A percentile compares a stretch with the other conserved stretches of the same genome.
Evolutionary conservation across 495 filamentous ascomycete genomes (phyloP).

Genomic region (Gamarada debralockiae): DNA sequence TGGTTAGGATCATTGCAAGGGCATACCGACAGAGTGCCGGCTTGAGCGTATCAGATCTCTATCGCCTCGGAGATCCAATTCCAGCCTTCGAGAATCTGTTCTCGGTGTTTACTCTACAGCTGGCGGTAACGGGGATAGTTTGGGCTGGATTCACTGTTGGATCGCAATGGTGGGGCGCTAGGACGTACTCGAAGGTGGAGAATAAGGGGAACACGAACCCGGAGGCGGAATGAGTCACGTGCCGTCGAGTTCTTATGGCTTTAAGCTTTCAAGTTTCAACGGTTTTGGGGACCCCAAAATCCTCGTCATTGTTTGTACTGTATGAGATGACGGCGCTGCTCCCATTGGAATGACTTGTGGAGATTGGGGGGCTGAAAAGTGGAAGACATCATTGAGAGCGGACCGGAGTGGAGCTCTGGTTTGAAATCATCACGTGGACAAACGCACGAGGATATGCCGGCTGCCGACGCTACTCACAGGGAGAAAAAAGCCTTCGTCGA

Average conservation of each 20-base stretch:
- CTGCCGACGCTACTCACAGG: conserved; percentile 6
- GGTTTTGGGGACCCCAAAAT: too few relatives aligned
- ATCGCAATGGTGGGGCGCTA: conserved; percentile 3
- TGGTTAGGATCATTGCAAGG: conserved; percentile 21
- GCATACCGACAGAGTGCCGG: conserved; percentile 18
- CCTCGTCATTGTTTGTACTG: too few relatives aligned
- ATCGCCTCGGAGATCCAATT: background rate
- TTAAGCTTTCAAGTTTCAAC: too few relatives aligned
- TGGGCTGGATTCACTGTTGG: conserved; percentile 21
- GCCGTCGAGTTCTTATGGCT: too few relatives aligned
- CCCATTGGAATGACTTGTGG: too few relatives aligned
- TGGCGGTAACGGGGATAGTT: conserved; percentile 17
- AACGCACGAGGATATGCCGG: background rate
- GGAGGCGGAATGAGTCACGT: too few relatives aligned
- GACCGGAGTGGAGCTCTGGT: background rate
- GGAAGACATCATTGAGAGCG: background rate
- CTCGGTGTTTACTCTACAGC: conserved; percentile 6
- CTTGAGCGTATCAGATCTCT: conserved; percentile 11
- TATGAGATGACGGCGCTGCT: too few relatives aligned
- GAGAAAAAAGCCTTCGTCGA: background rate
- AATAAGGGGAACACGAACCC: background rate
- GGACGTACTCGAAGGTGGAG: background rate
- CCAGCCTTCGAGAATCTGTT: conserved; percentile 10
- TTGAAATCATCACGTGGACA: conserved; percentile 3
- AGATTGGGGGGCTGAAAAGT: too few relatives aligned